Base-by-base conservation (phyloP, 169 alveolate species). In the Cryptosporidium bovis region DNA sequence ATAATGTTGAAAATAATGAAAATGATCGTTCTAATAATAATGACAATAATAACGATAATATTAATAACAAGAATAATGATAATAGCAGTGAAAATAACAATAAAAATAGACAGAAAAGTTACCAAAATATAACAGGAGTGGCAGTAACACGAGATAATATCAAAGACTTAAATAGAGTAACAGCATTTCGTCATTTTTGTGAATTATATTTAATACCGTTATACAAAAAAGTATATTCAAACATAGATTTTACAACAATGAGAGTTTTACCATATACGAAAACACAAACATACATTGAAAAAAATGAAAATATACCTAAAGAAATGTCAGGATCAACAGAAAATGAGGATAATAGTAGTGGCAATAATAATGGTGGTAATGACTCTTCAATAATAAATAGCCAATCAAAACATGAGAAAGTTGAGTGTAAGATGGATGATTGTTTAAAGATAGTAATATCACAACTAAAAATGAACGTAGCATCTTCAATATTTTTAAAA, bases 121-220 rank as follows among this genome's bases (percentile, higher is more conserved):
- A 67, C 18, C 24, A 6, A 33, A 10, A 13, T 51, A 24, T 18
- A 34, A 18, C 67, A 20, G 87, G 87, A 40, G 77, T 77, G 15
- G 87, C 87, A 58, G 87, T 77, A 18, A 77, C 87, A 40, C 87
- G 56, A 15, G 87, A 77, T 44, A 77, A 77, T 77, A 77, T 77
- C 6, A 34, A 50, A 27, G 87, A 77, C 33, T 77, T 77, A 46
- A 77, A 77, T 60, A 77, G 87, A 77, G 71, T 77, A 40, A 77
- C 87, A 34, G 87, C 87, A 55, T 77, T 77, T 44, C 36, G 87
- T 40, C 87, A 77, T 62, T 77, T 77, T 60, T 77, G 87, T 60
- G 87, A 77, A 48, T 62, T 77, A 36, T 71, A 77, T 36, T 46
- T 77, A 46, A 77, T 77, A 60, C 87, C 87, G 13, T 33, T 77